Base-by-base conservation (phyloP, 2,329 filamentous ascomycete species). In the Pseudocercospora fijiensis region DNA sequence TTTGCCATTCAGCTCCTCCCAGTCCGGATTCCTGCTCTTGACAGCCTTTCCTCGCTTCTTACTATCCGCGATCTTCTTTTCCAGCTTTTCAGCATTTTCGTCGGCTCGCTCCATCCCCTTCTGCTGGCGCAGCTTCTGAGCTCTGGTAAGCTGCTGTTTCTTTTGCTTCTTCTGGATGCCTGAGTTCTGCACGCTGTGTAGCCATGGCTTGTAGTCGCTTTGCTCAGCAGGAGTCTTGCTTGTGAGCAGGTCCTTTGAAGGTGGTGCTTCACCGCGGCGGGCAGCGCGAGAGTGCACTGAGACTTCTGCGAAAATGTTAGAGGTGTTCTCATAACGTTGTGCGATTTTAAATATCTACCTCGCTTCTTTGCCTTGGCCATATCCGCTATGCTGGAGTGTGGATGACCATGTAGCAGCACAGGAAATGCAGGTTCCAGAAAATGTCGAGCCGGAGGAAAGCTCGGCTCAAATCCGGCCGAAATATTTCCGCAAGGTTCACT, bases 251-350 rank as follows among this genome's bases (percentile, higher is more conserved):
- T 70, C 66, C 52, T 55, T 71, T 79, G 69, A 87, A 71, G 86
- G 82, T 26, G 89, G 88, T 3, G 88, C 90, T 16, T 86, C 86
- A 53, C 87, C 90, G 68, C 90, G 87, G 73, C 90, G 86, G 45
- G 89, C 89, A 63, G 89, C 89, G 68, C 90, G 88, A 59, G 90
- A 93, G 79, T 88, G 89, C 63, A 86, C 77, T 4, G 89, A 90
- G 43, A 82, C 81, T 60, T 80, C 87, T 90, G 73, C 6, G 18
- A 13, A 37, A 16, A 22, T 47, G 60, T 59, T 27, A 62, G 56
- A 20, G 13, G 3, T 30, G n/a, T n/a, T n/a, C n/a, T n/a, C n/a
- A n/a, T n/a, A n/a, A n/a, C n/a, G n/a, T n/a, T n/a, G n/a, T n/a
- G 4, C 11, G 11, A 20, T 49, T 30, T n/a, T n/a, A n/a, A n/a